Evolutionary conservation across 495 filamentous ascomycete genomes (phyloP).

Genomic region (Neurospora tetrasperma): DNA sequence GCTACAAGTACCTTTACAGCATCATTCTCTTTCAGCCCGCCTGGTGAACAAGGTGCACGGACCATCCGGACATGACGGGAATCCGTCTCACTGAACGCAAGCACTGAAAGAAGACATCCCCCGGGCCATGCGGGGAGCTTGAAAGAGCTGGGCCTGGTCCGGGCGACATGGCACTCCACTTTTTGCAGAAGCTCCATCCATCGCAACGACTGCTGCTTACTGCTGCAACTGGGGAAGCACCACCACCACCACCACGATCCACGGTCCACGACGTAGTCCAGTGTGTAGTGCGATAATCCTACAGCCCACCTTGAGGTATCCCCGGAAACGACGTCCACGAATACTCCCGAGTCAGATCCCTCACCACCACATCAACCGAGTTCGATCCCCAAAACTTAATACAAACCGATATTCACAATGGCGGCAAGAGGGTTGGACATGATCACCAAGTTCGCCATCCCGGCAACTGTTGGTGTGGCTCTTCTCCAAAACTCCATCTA

Average conservation of each 20-base stretch:
- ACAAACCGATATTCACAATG: constrained; percentile 21
- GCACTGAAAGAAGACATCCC: background rate
- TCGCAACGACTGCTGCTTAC: background rate
- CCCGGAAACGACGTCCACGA: constrained; percentile 5
- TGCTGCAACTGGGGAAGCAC: background rate
- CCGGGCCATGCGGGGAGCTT: background rate
- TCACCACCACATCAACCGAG: background rate
- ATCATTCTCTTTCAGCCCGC: constrained; percentile 4
- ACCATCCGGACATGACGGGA: background rate
- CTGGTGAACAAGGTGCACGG: background rate
- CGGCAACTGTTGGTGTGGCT: constrained; percentile 50
- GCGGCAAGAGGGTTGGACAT: constrained; percentile 49
- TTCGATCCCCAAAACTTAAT: constrained; percentile 12
- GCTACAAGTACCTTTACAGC: background rate
- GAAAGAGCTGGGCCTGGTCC: background rate
- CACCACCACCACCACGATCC: background rate
- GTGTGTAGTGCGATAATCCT: background rate
- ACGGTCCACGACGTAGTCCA: background rate
- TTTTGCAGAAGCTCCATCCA: background rate
- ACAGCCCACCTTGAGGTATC: background rate
- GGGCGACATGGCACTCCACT: background rate
- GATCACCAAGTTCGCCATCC: constrained; percentile 63
- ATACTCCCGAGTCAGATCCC: background rate
- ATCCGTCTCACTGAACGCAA: background rate
- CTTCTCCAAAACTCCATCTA: constrained; percentile 72